Evolutionary conservation across 2,329 filamentous ascomycete genomes (phyloP).

Genomic region (Acephala macrosclerotiorum): DNA sequence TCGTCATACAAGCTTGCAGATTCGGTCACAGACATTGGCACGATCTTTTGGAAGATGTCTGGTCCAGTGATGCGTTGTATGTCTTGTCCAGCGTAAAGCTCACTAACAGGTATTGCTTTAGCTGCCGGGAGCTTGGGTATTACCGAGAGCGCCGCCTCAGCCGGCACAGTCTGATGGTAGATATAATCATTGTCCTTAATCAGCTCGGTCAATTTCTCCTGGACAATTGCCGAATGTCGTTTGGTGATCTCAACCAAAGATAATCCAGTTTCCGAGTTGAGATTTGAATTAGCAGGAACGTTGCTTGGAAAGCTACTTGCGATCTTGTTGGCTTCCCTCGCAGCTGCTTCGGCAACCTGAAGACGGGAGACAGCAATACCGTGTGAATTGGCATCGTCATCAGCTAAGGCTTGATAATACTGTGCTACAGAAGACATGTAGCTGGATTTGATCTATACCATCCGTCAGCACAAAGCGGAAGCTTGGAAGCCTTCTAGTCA

Average conservation of each 20-base stretch:
- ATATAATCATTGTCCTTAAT: constrained; percentile 98
- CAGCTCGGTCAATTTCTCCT: constrained; percentile 79
- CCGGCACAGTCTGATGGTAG: constrained; percentile 91
- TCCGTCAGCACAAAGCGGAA: constrained; percentile 25
- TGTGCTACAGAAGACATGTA: constrained; percentile 87
- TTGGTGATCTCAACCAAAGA: constrained; percentile 83
- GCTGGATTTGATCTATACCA: constrained; percentile 72
- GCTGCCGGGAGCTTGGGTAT: constrained; percentile 93
- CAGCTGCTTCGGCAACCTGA: constrained; percentile 79
- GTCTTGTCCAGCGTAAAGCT: constrained; percentile 95
- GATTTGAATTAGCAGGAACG: constrained; percentile 81
- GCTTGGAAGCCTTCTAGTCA: not conserved
- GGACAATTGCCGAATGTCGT: constrained; percentile 79
- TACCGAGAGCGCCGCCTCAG: constrained; percentile 79
- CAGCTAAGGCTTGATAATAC: constrained; percentile 91
- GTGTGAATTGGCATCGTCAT: constrained; percentile 87
- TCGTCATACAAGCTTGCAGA: constrained; percentile 97
- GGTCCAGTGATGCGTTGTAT: constrained; percentile 97
- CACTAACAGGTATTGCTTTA: constrained; percentile 96
- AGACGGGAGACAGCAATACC: constrained; percentile 85
- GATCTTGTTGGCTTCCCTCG: constrained; percentile 78
- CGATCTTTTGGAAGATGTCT: constrained; percentile 95
- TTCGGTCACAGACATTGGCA: constrained; percentile 94
- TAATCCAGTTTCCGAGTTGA: constrained; percentile 79
- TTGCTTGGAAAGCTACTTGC: constrained; percentile 83